Conservation (phyloP, 2,329 filamentous ascomycete species). For the Trematosphaeria pertusa region DNA sequence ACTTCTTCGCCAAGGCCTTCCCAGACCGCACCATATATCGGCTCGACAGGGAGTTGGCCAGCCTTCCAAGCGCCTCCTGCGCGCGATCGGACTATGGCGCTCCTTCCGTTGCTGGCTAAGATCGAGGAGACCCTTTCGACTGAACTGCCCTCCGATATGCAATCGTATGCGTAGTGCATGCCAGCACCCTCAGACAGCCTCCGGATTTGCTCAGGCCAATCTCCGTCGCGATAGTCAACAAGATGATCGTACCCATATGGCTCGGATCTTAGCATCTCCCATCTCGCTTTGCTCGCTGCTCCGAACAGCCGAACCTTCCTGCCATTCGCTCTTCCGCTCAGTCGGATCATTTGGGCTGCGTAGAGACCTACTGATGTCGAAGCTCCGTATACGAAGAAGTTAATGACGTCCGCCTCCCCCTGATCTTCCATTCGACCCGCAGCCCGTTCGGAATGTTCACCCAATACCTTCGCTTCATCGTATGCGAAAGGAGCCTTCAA, state of each 20-base stretch:
- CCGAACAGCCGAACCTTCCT: slow-evolving; percentile 32
- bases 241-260: slow-evolving; percentile 51
- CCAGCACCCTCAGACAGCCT: slow-evolving; percentile 29
- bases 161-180: slow-evolving; percentile 49
- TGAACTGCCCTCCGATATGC: slow-evolving; percentile 50
- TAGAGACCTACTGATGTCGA: slow-evolving; percentile 45
- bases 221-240: slow-evolving; percentile 47
- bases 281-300: slow-evolving; percentile 30
- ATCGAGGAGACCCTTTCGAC: slow-evolving; percentile 41
- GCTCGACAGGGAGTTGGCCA: slow-evolving; percentile 37
- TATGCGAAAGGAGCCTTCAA: slow-evolving; percentile 46
- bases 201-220: slow-evolving; percentile 44
- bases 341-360: slow-evolving; percentile 40
- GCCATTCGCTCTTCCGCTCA: slow-evolving; percentile 22
- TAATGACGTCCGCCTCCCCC: slow-evolving; percentile 2
- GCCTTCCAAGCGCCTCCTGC: slow-evolving; percentile 38
- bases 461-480: slow-evolving; percentile 10
- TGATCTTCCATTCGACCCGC: neutral
- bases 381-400: slow-evolving; percentile 42
- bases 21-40: slow-evolving; percentile 53
- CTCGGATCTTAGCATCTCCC: slow-evolving; percentile 31
- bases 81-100: slow-evolving; percentile 39
- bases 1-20: slow-evolving; percentile 52
- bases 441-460: slow-evolving; percentile 20
- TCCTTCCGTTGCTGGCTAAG: slow-evolving; percentile 30